phyloP scores from a whole-genome alignment of 306 rosid genomes.

The Rosa persica region DNA sequence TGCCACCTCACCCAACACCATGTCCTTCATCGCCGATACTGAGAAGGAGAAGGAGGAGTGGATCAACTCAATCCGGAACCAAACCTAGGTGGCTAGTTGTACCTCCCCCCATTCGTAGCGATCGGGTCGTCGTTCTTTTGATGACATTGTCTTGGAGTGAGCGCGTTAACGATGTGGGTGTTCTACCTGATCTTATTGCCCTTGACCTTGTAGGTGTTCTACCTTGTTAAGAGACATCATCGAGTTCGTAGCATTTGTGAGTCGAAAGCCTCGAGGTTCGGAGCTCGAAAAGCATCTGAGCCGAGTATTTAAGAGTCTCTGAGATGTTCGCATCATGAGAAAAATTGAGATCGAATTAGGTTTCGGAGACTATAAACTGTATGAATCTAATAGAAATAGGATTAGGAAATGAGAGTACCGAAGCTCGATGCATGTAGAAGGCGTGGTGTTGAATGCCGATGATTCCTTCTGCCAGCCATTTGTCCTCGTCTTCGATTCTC shows the following conservation, averaged over 20 bases:
- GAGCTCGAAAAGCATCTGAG: slow-evolving; percentile 86
- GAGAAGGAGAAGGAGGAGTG: too few relatives aligned
- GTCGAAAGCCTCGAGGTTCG: slow-evolving; percentile 96
- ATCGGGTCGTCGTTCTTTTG: too few relatives aligned
- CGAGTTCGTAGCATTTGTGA: slow-evolving; percentile 82
- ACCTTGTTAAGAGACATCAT: slow-evolving; percentile 29
- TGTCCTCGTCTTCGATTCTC: slow-evolving; percentile 81
- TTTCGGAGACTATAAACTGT: background rate
- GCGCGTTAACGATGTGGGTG: too few relatives aligned
- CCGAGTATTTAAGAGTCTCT: slow-evolving; percentile 86
- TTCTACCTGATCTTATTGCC: too few relatives aligned
- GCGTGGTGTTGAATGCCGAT: slow-evolving; percentile 89
- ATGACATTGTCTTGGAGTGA: too few relatives aligned
- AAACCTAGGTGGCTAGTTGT: too few relatives aligned
- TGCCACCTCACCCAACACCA: too few relatives aligned
- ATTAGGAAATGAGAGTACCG: slow-evolving; percentile 35
- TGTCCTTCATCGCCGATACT: too few relatives aligned
- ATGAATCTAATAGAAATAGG: background rate
- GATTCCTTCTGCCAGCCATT: slow-evolving; percentile 95
- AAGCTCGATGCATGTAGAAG: slow-evolving; percentile 90
- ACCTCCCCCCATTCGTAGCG: too few relatives aligned
- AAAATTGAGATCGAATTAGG: slow-evolving; percentile 7
- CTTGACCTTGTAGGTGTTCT: too few relatives aligned
- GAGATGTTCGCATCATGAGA: slow-evolving; percentile 73
- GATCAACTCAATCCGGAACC: too few relatives aligned